Percentiles rank a stretch among this genome's conserved stretches.
Evolutionary conservation across 1,284 basidiomycete species (phyloP).

Genomic region (Schizophyllum amplum): DNA sequence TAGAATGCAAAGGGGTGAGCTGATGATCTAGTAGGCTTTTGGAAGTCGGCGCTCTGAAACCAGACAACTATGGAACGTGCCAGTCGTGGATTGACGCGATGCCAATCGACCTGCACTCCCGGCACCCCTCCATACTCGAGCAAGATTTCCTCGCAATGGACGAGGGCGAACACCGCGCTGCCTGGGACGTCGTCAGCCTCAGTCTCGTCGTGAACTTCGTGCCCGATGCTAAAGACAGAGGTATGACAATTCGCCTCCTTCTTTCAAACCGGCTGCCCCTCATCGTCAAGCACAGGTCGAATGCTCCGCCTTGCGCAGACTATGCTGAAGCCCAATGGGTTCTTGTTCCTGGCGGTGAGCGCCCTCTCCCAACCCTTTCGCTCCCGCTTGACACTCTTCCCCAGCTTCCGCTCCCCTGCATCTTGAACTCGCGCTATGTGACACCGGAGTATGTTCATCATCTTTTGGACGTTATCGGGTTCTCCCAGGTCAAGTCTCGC

Average conservation of each 20-base stretch:
- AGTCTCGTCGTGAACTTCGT: conserved; percentile 87
- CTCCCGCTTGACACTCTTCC: neutral
- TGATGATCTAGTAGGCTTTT: conserved; percentile 58
- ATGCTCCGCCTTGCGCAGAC: conserved; percentile 65
- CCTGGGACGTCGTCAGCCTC: conserved; percentile 75
- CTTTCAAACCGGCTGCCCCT: neutral
- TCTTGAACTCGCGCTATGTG: conserved; percentile 77
- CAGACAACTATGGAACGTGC: conserved; percentile 68
- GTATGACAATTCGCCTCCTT: conserved; percentile 28
- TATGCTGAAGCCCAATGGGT: conserved; percentile 46
- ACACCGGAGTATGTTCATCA: conserved; percentile 46
- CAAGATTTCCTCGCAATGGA: conserved; percentile 75
- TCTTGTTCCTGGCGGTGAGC: conserved; percentile 71
- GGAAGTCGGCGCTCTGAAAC: conserved; percentile 80
- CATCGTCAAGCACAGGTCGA: conserved; percentile 37
- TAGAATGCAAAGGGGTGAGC: neutral
- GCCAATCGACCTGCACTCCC: conserved; percentile 76
- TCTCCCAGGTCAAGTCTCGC: conserved; percentile 46
- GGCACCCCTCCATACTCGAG: conserved; percentile 69
- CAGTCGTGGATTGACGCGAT: conserved; percentile 62
- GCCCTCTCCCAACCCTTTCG: neutral
- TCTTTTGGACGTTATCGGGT: conserved; percentile 61
- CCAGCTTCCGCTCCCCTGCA: conserved; percentile 75
- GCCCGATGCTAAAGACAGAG: conserved; percentile 66
- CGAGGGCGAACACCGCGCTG: conserved; percentile 32